Base-by-base conservation (phyloP, 1,139 yeast species). In the Geotrichum histeridarum region DNA sequence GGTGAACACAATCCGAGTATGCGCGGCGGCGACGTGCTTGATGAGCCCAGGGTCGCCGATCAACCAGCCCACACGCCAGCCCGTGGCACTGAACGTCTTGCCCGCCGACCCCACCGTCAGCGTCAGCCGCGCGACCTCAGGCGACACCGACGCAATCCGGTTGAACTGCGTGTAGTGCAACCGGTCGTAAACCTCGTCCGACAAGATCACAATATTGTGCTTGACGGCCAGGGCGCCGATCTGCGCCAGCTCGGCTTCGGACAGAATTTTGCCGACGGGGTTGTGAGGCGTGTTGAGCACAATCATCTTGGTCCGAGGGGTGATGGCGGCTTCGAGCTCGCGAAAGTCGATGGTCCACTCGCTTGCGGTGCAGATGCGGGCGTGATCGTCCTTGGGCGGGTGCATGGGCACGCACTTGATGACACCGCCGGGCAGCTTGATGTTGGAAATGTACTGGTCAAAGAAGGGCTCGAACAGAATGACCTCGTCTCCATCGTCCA, bases 51-150 rank as follows among this genome's bases (percentile, higher is more conserved):
- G 78, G 52, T 87, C 85, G 6, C 97, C 98, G 60, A 91, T 84
- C 41, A 91, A 79, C 93, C 95, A 93, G 53, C 99, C 99, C 54
- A 93, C 81, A 75, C 99, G 83, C 97, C 98, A 93, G 54, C 99
- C 99, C 30, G 99, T 93, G 42, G 96, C 96, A 30, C 96, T 95
- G 74, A 93, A 93, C 0, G 96, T 84, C 72, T 93, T 93, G 58
- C 99, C 99, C 5, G 97, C 99, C 33, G 96, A 88, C 0, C 98
- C 98, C 17, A 93, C 95, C 6, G 97, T 85, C 56, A 93, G 74
- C 0, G 97, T 88, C 64, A 93, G 75, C 54, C 81, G 80, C 32
- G 81, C 84, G 58, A 90, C 79, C 64, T 89, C 96, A 2, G 91
- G 90, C 4, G 83, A 75, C 55, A 93, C 73, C 1, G 87, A 80